phyloP scores from a whole-genome alignment of 2,329 filamentous ascomycete species.

The Nothophoma quercina region DNA sequence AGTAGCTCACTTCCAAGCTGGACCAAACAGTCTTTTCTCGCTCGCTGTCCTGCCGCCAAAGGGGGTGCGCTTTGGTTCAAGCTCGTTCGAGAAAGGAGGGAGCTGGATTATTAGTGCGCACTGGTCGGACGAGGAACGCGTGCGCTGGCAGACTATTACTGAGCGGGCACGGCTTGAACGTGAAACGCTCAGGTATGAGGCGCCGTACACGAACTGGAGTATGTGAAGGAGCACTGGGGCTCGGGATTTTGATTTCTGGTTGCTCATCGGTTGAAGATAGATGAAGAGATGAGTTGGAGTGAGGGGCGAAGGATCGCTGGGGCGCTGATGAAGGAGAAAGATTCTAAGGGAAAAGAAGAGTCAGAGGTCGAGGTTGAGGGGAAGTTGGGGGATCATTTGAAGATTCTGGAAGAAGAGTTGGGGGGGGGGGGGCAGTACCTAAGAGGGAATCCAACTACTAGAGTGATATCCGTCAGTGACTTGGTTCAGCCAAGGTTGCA shows the following conservation, averaged over 20 bases:
- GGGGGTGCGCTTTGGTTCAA: not conserved
- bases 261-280: not conserved
- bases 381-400: not conserved
- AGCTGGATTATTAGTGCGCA: not conserved
- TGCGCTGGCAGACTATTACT: not conserved
- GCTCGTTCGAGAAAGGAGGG: not conserved
- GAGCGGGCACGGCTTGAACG: not conserved
- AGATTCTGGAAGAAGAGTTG: too few species aligned
- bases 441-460: too few species aligned
- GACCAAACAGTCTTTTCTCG: not conserved
- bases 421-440: too few species aligned
- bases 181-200: not conserved
- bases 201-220: constrained; percentile 2
- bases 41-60: not conserved
- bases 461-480: too few species aligned
- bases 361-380: not conserved
- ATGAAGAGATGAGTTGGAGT: not conserved
- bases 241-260: not conserved
- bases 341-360: not conserved
- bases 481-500: too few species aligned
- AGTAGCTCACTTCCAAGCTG: constrained; percentile 1
- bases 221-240: not conserved
- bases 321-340: not conserved
- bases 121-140: constrained; percentile 2
- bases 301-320: constrained; percentile 1